Base-by-base conservation (phyloP, 768 basidiomycete genomes). In the Nevesoporus exiguus region DNA sequence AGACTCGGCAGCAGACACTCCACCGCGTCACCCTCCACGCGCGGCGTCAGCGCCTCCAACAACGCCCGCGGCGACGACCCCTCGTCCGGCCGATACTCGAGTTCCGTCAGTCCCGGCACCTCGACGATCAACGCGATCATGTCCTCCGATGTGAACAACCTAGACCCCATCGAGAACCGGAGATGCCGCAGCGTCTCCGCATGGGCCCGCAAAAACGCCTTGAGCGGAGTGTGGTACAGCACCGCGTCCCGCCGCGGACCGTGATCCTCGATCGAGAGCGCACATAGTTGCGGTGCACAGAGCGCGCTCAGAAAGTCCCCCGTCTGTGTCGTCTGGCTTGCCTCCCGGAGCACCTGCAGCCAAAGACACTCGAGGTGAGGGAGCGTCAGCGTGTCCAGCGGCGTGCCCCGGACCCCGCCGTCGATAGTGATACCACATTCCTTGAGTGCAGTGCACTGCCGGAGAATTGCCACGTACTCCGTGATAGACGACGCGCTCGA, bases 11-110 rank as follows among this genome's bases (percentile, higher is more conserved):
- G 58, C 1, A 68, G 34, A 43, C 65, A 68, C n/a, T 34, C 49
- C 14, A 57, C 5, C 7, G 5, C 45, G 0, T 56, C 61, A 8
- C 48, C 55, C 10, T 51, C 36, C n/a, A 47, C 21, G 1, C 50
- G 52, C 5, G 66, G 66, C 41, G 66, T 67, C 61, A 67, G 24
- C 27, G 54, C 58, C n/a, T 52, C 55, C 53, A 67, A 37, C 17
- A 67, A 37, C 11, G 13, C 31, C 22, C 15, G 46, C 7, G 61
- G 64, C 3, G 66, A 63, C 19, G 59, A 54, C 13, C 53, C 61
- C 33, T 66, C 63, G 39, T 65, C 63, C 10, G 63, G 63, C 3
- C 44, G 64, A 29, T 61, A 68, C 61, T 60, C 60, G 17, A 66
- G 22, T n/a, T 61, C 63, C 14, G 39, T 54, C 55, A 66, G 27